phyloP scores from a whole-genome alignment of 345 rosid genomes.

The Orychophragmus violaceus region DNA sequence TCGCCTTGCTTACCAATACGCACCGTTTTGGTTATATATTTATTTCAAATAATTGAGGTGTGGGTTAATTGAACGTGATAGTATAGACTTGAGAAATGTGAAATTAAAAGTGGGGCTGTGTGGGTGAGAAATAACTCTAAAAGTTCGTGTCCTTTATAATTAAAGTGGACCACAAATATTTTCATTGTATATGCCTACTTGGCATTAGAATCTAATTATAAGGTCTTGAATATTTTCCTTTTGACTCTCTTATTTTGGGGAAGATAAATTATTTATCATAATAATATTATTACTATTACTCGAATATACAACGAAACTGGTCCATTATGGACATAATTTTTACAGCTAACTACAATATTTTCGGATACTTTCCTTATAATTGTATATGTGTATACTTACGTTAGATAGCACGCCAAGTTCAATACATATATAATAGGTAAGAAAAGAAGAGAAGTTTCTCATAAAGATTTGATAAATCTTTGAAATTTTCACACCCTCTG shows the following conservation, averaged over 20 bases:
- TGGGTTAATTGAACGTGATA: conserved; percentile 4
- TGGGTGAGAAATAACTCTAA: conserved; percentile 19
- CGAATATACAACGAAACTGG: conserved; percentile 23
- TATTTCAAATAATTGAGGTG: conserved; percentile 17
- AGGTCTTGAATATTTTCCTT: not conserved
- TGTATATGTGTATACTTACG: not conserved
- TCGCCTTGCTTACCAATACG: too few species aligned
- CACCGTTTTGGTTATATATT: too few species aligned
- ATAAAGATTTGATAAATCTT: not conserved
- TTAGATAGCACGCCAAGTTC: conserved; percentile 17
- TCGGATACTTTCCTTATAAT: not conserved
- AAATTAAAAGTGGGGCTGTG: conserved; percentile 14
- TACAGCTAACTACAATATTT: conserved; percentile 21
- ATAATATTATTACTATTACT: not conserved
- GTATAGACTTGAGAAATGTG: conserved; percentile 10
- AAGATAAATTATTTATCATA: not conserved
- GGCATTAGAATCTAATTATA: conserved; percentile 23
- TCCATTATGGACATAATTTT: conserved; percentile 14
- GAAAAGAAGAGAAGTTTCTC: conserved; percentile 13
- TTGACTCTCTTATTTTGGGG: not conserved
- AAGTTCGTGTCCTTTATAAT: conserved; percentile 18
- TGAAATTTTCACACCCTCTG: not conserved
- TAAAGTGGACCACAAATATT: conserved; percentile 12
- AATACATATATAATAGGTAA: conserved; percentile 2
- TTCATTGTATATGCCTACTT: conserved; percentile 25